These are phyloP conservation scores for Monoraphidium neglectum DNA, from an alignment of 139 green algal species.

Conservation along the genomic window DNA sequence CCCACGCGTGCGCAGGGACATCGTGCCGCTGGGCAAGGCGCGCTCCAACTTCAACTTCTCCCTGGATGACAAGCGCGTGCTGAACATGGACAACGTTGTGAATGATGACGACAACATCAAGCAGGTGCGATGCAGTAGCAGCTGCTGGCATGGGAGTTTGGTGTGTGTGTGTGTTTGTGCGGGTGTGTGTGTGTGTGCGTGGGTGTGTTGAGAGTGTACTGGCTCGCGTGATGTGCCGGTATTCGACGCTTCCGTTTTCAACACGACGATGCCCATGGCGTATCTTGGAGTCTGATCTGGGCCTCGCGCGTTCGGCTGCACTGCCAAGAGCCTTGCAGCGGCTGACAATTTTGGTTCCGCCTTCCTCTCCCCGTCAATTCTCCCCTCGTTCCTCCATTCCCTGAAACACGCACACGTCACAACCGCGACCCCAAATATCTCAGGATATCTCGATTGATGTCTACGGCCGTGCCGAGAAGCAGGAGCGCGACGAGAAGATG, in stretches of 20 bases:
- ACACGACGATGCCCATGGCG: too few relatives aligned
- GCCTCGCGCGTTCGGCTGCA: too few relatives aligned
- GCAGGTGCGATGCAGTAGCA: conserved; percentile 58
- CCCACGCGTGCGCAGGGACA: conserved; percentile 62
- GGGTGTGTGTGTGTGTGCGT: background rate
- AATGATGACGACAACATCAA: conserved; percentile 94
- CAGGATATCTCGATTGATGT: conserved; percentile 94
- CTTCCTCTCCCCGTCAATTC: too few relatives aligned
- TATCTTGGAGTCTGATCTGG: too few relatives aligned
- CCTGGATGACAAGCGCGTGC: conserved; percentile 82
- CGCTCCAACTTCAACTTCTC: conserved; percentile 86
- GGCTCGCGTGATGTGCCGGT: too few relatives aligned
- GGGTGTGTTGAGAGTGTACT: too few relatives aligned
- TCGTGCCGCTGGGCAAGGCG: conserved; percentile 79
- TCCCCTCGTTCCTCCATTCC: background rate
- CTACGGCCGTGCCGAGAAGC: conserved; percentile 75
- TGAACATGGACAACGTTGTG: conserved; percentile 90
- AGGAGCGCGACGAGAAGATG: conserved; percentile 39
- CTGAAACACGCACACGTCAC: background rate
- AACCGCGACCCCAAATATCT: background rate
- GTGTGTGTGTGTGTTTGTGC: background rate
- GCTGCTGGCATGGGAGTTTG: too few relatives aligned
- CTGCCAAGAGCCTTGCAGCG: too few relatives aligned
- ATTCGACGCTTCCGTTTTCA: too few relatives aligned
- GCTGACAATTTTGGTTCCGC: too few relatives aligned